Conservation (phyloP, 306 rosid genomes). For the Arachis hypogaea region DNA sequence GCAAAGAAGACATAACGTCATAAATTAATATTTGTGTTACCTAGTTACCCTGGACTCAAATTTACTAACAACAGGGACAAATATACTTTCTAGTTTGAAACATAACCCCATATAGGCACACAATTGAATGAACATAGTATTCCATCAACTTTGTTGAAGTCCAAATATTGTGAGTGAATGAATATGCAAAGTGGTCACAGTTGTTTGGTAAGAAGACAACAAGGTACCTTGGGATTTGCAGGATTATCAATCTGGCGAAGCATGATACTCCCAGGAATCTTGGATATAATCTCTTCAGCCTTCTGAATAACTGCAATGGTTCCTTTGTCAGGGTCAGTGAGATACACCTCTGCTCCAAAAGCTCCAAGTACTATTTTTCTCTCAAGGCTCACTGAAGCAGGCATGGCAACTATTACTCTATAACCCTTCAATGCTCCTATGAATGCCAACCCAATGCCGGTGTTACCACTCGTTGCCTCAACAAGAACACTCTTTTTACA, state of each 20-base stretch:
- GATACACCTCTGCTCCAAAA: slow-evolving; percentile 73
- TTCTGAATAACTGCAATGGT: slow-evolving; percentile 48
- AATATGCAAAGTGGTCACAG: too few relatives aligned
- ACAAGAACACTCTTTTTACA: slow-evolving; percentile 61
- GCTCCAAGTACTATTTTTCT: slow-evolving; percentile 66
- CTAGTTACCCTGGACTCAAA: too few relatives aligned
- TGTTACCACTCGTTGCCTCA: slow-evolving; percentile 78
- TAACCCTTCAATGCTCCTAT: slow-evolving; percentile 71
- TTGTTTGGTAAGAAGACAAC: neutral
- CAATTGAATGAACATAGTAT: neutral
- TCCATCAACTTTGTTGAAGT: too few relatives aligned
- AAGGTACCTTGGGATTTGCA: slow-evolving; percentile 66
- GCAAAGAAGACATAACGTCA: too few relatives aligned
- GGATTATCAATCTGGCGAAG: slow-evolving; percentile 67
- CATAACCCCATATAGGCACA: too few relatives aligned
- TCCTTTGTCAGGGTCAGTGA: slow-evolving; percentile 66
- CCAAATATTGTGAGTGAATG: neutral
- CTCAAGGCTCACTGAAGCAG: slow-evolving; percentile 61
- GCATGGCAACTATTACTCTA: slow-evolving; percentile 61
- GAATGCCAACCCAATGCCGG: slow-evolving; percentile 80
- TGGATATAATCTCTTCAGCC: slow-evolving; percentile 51
- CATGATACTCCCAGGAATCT: slow-evolving; percentile 55
- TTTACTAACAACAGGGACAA: too few relatives aligned
- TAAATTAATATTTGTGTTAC: too few relatives aligned
- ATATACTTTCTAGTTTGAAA: too few relatives aligned